Evolutionary conservation across 164 flowering plant genomes (phyloP).

Genomic region (Magnolia changhungtana): DNA sequence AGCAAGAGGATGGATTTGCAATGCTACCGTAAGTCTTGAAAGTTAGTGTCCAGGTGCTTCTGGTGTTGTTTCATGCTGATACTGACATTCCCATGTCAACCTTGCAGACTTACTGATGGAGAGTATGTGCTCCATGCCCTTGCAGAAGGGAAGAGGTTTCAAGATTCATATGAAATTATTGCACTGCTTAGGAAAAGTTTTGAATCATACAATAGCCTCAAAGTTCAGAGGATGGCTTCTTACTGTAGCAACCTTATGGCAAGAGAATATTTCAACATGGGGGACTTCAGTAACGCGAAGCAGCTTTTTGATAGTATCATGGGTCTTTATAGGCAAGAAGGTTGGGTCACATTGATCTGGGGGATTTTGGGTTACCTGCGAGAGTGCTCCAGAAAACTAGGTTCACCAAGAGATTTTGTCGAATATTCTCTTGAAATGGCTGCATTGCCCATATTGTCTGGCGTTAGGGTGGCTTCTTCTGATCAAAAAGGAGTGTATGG

Average conservation of each 20-base stretch:
- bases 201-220: constrained; percentile 55
- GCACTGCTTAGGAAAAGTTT: constrained; percentile 74
- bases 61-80: constrained; percentile 4
- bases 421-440: constrained; percentile 99
- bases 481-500: constrained; percentile 45
- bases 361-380: constrained; percentile 81
- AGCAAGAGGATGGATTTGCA: constrained; percentile 54
- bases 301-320: constrained; percentile 53
- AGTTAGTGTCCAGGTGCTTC: not conserved
- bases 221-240: constrained; percentile 65
- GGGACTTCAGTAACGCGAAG: constrained; percentile 68
- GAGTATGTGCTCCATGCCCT: constrained; percentile 65
- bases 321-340: constrained; percentile 73
- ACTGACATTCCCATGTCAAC: constrained; percentile 15
- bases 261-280: constrained; percentile 59
- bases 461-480: constrained; percentile 16
- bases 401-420: constrained; percentile 56
- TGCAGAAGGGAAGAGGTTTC: constrained; percentile 80
- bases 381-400: constrained; percentile 70
- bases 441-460: constrained; percentile 68
- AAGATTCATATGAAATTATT: constrained; percentile 85
- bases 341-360: constrained; percentile 89
- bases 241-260: constrained; percentile 72
- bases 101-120: constrained; percentile 78
- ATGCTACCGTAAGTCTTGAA: constrained; percentile 61